Percentiles rank a stretch among this genome's conserved stretches.
phyloP scores from a whole-genome alignment of 352 stramenopile species.

The Phytophthora colocasiae region DNA sequence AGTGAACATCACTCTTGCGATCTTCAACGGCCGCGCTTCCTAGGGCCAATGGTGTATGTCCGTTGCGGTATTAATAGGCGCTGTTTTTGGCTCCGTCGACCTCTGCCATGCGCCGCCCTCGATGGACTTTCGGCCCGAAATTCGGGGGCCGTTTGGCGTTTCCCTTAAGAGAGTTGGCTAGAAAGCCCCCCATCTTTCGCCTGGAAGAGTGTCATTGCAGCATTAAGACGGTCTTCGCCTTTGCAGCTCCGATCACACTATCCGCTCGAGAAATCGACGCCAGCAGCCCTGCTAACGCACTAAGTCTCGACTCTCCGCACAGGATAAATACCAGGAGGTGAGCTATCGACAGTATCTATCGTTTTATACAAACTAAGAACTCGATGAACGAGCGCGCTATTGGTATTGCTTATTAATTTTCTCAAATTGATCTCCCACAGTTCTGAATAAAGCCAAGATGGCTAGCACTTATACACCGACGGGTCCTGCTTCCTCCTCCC shows the following conservation, averaged over 20 bases:
- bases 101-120: neutral
- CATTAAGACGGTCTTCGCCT: constrained; percentile 1
- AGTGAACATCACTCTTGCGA: constrained; percentile 29
- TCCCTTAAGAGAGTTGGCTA: constrained; percentile 16
- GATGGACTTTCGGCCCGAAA: constrained; percentile 16
- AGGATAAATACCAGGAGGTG: constrained; percentile 8
- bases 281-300: neutral
- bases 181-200: constrained; percentile 19
- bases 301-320: neutral
- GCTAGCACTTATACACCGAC: constrained; percentile 33
- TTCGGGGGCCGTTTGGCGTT: constrained; percentile 33
- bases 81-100: constrained; percentile 16
- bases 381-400: constrained; percentile 11
- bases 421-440: constrained; percentile 15
- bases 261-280: constrained; percentile 1
- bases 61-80: constrained; percentile 43
- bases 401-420: constrained; percentile 30
- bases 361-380: constrained; percentile 19
- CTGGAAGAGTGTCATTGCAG: constrained; percentile 1
- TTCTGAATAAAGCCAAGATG: constrained; percentile 28
- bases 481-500: constrained; percentile 26
- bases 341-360: neutral
- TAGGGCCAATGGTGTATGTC: constrained; percentile 6
- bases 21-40: constrained; percentile 5
- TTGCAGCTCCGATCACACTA: neutral